Evolutionary conservation across 2,329 filamentous ascomycete genomes (phyloP).

Genomic region (Penicillium sp.): DNA sequence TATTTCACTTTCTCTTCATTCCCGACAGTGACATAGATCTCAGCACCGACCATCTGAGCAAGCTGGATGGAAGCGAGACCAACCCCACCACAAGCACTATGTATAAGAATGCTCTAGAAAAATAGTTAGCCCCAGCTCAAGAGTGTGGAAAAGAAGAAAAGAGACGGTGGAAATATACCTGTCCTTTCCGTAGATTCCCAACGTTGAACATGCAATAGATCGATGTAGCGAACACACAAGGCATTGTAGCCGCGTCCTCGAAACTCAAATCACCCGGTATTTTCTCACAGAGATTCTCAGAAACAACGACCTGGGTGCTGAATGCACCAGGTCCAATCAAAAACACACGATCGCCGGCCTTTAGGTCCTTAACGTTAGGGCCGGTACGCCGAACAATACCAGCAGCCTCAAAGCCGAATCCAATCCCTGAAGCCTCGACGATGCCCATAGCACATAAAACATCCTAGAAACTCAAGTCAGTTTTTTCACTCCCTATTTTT

Average conservation of each 20-base stretch:
- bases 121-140: not conserved
- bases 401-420: slow-evolving; percentile 22
- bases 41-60: slow-evolving; percentile 22
- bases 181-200: slow-evolving; percentile 21
- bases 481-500: not conserved
- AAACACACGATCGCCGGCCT: slow-evolving; percentile 28
- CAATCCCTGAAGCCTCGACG: slow-evolving; percentile 5
- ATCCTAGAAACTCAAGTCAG: slow-evolving; percentile 9
- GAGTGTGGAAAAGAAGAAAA: not conserved
- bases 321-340: slow-evolving; percentile 5
- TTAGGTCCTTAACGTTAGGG: slow-evolving; percentile 14
- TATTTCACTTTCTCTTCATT: slow-evolving; percentile 22
- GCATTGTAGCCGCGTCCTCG: slow-evolving; percentile 21
- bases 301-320: slow-evolving; percentile 10
- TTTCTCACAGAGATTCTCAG: slow-evolving; percentile 10
- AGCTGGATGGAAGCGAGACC: slow-evolving; percentile 29
- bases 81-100: slow-evolving; percentile 29
- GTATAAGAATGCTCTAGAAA: slow-evolving; percentile 28
- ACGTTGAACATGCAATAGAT: slow-evolving; percentile 24
- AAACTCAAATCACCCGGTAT: slow-evolving; percentile 17
- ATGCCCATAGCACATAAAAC: slow-evolving; percentile 16
- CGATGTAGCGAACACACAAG: slow-evolving; percentile 21
- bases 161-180: slow-evolving; percentile 8
- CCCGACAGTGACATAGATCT: slow-evolving; percentile 28
- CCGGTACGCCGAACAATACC: slow-evolving; percentile 26